Base-by-base conservation (phyloP, 129 eudicot species). In the Flaveria brownii region DNA sequence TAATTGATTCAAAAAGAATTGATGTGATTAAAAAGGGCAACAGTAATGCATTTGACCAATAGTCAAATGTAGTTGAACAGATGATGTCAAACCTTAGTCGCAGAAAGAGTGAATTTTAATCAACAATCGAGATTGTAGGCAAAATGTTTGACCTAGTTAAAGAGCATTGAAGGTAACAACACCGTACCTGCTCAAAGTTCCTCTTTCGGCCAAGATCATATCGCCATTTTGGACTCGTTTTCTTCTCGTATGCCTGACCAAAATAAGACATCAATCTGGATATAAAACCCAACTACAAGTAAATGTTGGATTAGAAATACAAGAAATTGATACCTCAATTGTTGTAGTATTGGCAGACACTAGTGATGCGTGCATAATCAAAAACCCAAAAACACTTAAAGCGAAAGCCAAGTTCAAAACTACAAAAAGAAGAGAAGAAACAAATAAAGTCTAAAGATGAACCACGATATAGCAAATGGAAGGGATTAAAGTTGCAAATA, bases 381-480 rank as follows among this genome's bases (percentile, higher is more conserved):
- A 77, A 76, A 93, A 93, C 59, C 98, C 98, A 69, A 88, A 65
- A 41, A 93, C 98, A 71, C 96, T 90, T 84, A 93, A 82, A 9
- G 98, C 86, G n/a, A 93, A 93, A 55, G 98, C 98, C 78, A 93
- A 82, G 73, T 93, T 93, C 80, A 93, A 66, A 36, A 93, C 98
- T 93, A 88, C 25, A 80, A 39, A 66, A 74, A 57, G 6, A 69
- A 15, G 11, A 25, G 0, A 25, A 55, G 12, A 7, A 43, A 43
- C 11, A 47, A 47, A 20, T 28, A 63, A n/a, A n/a, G n/a, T n/a
- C n/a, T n/a, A n/a, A 45, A 66, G 70, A 57, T 57, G 30, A 9
- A 57, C 13, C 12, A 9, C 3, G 33, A 57, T 57, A 2, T 47
- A n/a, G 68, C 18, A 60, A 68, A 82, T 33, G 36, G 42, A 60